Evolutionary conservation across 75 land plant genomes (phyloP).

Genomic region (Pinus taeda): DNA sequence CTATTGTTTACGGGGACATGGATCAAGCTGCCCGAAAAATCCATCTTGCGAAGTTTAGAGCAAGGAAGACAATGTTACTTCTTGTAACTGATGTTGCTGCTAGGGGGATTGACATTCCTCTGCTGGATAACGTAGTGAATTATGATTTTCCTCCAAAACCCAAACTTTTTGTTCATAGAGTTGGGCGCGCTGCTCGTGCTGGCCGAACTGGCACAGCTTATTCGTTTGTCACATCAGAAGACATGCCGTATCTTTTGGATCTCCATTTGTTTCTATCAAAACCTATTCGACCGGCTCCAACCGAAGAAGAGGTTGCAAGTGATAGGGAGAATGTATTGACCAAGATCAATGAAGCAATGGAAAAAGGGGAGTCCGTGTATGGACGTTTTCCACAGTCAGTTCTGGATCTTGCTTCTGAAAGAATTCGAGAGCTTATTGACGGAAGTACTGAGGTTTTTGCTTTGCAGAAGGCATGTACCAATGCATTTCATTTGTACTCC

Average conservation of each 20-base stretch:
- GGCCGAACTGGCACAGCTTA: conserved; percentile 93
- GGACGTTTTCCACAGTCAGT: conserved; percentile 87
- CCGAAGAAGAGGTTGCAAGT: conserved; percentile 71
- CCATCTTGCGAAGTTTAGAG: conserved; percentile 86
- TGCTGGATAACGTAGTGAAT: conserved; percentile 98
- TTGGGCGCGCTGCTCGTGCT: conserved; percentile 98
- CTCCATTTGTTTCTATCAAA: conserved; percentile 97
- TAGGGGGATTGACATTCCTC: conserved; percentile 95
- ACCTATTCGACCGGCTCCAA: conserved; percentile 80
- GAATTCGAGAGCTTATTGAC: conserved; percentile 60
- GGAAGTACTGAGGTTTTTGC: conserved; percentile 53
- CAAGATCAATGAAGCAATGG: conserved; percentile 50
- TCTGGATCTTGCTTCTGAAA: conserved; percentile 66
- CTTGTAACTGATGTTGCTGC: conserved; percentile 99
- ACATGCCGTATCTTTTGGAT: conserved; percentile 85
- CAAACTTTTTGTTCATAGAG: conserved; percentile 96
- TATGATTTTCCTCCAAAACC: conserved; percentile 98
- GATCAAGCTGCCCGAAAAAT: conserved; percentile 98
- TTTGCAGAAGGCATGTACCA: conserved; percentile 64
- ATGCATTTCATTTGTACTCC: conserved; percentile 73
- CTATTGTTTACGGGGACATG: conserved; percentile 97
- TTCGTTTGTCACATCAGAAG: conserved; percentile 91
- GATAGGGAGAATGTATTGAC: conserved; percentile 50
- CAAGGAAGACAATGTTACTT: conserved; percentile 87
- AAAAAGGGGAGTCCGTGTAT: conserved; percentile 85